phyloP scores from a whole-genome alignment of 352 stramenopile genomes.

The Phytophthora crassamura region DNA sequence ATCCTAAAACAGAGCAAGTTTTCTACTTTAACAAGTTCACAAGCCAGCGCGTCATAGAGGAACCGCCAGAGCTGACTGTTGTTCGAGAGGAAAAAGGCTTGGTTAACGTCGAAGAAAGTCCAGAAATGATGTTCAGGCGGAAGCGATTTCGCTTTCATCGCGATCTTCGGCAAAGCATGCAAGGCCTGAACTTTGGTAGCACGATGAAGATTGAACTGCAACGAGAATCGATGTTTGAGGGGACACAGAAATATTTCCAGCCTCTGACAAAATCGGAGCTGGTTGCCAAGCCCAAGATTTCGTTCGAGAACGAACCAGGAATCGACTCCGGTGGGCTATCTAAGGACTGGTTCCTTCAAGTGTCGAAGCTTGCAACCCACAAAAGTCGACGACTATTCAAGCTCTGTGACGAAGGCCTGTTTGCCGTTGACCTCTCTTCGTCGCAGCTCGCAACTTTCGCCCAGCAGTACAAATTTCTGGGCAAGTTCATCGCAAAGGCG shows the following conservation, averaged over 20 bases:
- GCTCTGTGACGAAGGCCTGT: slow-evolving; percentile 54
- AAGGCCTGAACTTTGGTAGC: slow-evolving; percentile 40
- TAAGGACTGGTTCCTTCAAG: slow-evolving; percentile 90
- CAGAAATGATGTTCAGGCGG: slow-evolving; percentile 84
- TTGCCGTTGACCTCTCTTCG: slow-evolving; percentile 56
- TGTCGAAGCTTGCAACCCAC: slow-evolving; percentile 57
- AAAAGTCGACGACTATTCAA: slow-evolving; percentile 58
- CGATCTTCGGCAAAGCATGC: slow-evolving; percentile 59
- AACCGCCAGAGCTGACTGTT: slow-evolving; percentile 55
- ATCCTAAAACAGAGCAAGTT: slow-evolving; percentile 81
- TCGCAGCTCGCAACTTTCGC: slow-evolving; percentile 37
- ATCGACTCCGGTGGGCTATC: slow-evolving; percentile 91
- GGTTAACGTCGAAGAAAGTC: slow-evolving; percentile 61
- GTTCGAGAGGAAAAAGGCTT: slow-evolving; percentile 51
- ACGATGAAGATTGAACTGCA: slow-evolving; percentile 55
- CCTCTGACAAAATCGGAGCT: slow-evolving; percentile 57
- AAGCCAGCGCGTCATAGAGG: slow-evolving; percentile 67
- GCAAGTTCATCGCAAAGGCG: slow-evolving; percentile 85
- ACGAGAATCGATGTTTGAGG: slow-evolving; percentile 70
- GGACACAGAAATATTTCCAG: slow-evolving; percentile 67
- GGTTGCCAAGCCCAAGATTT: slow-evolving; percentile 76
- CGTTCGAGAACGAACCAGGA: slow-evolving; percentile 82
- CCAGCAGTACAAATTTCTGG: slow-evolving; percentile 69
- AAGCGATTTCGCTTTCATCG: slow-evolving; percentile 89
- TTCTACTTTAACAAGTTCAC: slow-evolving; percentile 93